A percentile compares a stretch with the other conserved stretches of the same genome.
Conservation (phyloP, 495 filamentous ascomycete species). For the Filosporella fistucella region DNA sequence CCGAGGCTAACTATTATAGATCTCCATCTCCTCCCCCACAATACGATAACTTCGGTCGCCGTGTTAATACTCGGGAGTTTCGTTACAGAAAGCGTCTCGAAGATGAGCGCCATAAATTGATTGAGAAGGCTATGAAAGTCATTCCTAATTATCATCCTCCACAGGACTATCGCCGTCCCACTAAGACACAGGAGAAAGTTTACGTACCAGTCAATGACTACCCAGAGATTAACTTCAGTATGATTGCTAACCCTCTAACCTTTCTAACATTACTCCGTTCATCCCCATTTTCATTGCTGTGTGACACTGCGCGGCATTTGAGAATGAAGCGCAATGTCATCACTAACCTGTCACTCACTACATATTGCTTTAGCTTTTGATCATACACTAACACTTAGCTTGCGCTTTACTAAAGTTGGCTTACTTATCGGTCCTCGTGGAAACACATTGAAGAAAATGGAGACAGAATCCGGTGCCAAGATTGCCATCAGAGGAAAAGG, state of each 20-base stretch:
- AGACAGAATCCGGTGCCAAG: slow-evolving; percentile 92
- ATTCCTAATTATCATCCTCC: slow-evolving; percentile 98
- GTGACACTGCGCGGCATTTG: slow-evolving; percentile 36
- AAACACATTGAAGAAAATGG: slow-evolving; percentile 99
- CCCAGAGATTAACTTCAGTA: slow-evolving; percentile 99
- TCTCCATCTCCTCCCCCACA: slow-evolving; percentile 94
- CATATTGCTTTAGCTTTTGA: slow-evolving; percentile 37
- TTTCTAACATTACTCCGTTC: slow-evolving; percentile 54
- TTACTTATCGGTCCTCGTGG: slow-evolving; percentile 99
- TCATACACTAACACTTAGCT: slow-evolving; percentile 85
- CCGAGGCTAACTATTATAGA: slow-evolving; percentile 40
- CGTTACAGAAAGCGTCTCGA: slow-evolving; percentile 96
- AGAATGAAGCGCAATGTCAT: slow-evolving; percentile 38
- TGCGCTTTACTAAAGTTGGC: slow-evolving; percentile 91
- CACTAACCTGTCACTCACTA: slow-evolving; percentile 54
- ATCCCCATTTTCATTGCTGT: slow-evolving; percentile 36
- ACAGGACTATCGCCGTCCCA: slow-evolving; percentile 93
- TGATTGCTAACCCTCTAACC: slow-evolving; percentile 98
- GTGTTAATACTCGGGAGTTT: slow-evolving; percentile 97
- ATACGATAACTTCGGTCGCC: slow-evolving; percentile 97
- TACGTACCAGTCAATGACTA: slow-evolving; percentile 99
- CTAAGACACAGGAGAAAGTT: slow-evolving; percentile 99
- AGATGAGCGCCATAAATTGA: slow-evolving; percentile 95
- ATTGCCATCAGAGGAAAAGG: slow-evolving; percentile 99
- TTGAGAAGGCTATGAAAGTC: slow-evolving; percentile 97